Conservation (phyloP, 495 filamentous ascomycete genomes). For the Pyronema omphalodes region DNA sequence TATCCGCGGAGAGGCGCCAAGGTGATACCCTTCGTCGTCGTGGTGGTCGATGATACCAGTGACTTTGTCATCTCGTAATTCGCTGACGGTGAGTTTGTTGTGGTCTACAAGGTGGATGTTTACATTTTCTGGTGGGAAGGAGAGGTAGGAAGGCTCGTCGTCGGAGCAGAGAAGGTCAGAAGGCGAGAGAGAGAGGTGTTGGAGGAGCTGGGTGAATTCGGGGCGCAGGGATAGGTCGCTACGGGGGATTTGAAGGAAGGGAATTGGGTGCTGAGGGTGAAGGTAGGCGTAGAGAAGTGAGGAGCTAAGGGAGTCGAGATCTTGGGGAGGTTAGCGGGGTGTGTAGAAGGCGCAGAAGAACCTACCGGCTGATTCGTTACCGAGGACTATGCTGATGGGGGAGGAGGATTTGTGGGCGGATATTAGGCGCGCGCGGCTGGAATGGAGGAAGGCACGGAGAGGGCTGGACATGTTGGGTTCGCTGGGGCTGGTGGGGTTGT, state of each 20-base stretch:
- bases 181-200: conserved; percentile 33
- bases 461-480: not conserved
- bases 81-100: conserved; percentile 45
- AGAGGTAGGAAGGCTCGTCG: conserved; percentile 7
- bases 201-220: conserved; percentile 47
- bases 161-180: conserved; percentile 29
- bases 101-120: conserved; percentile 61
- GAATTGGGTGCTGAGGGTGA: conserved; percentile 36
- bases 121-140: conserved; percentile 26
- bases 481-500: not conserved
- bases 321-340: conserved; percentile 26
- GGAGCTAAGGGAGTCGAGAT: conserved; percentile 82
- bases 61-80: conserved; percentile 26
- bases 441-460: conserved; percentile 9
- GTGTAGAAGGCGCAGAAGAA: not conserved
- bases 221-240: conserved; percentile 56
- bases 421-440: conserved; percentile 12
- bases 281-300: conserved; percentile 76
- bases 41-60: conserved; percentile 87
- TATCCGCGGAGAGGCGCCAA: conserved; percentile 35
- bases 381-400: conserved; percentile 45
- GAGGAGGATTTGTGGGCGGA: conserved; percentile 10
- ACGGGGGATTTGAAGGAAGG: conserved; percentile 56
- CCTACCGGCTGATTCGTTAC: conserved; percentile 57
- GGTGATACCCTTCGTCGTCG: conserved; percentile 46